These are phyloP conservation scores for Pleurotus citrinopileatus DNA, from an alignment of 768 basidiomycete species.

Conservation along the genomic window DNA sequence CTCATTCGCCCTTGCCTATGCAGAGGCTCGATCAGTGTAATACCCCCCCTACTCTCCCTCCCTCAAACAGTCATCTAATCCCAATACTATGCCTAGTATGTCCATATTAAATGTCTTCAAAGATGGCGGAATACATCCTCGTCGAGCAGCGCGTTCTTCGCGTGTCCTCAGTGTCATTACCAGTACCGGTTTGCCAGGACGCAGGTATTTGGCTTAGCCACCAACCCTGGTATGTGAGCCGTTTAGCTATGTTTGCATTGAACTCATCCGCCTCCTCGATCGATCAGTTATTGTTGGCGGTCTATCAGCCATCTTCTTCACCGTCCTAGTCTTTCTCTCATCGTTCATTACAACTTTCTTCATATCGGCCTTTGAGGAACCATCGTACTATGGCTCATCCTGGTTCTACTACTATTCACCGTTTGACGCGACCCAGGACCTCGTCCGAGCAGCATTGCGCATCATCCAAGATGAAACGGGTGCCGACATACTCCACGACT, in stretches of 20 bases:
- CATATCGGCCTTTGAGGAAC: constrained; percentile 59
- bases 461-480: constrained; percentile 54
- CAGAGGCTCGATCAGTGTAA: constrained; percentile 74
- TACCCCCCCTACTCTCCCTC: constrained; percentile 5
- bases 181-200: constrained; percentile 77
- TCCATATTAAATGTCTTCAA: constrained; percentile 77
- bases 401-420: constrained; percentile 50
- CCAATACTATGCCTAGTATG: constrained; percentile 63
- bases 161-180: constrained; percentile 79
- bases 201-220: constrained; percentile 64
- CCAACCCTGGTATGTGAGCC: constrained; percentile 62
- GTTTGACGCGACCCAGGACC: constrained; percentile 53
- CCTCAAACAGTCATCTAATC: not conserved
- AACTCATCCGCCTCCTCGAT: no score
- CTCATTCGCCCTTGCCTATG: constrained; percentile 83
- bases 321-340: constrained; percentile 59
- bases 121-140: constrained; percentile 66
- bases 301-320: constrained; percentile 61
- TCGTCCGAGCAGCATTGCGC: constrained; percentile 60
- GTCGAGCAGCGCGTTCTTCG: constrained; percentile 69
- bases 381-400: constrained; percentile 34
- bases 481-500: constrained; percentile 35
- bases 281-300: constrained; percentile 70
- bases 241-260: no score
- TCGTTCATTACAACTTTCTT: constrained; percentile 71